Conservation (phyloP, 495 filamentous ascomycete genomes). For the Aspergillus baeticus region DNA sequence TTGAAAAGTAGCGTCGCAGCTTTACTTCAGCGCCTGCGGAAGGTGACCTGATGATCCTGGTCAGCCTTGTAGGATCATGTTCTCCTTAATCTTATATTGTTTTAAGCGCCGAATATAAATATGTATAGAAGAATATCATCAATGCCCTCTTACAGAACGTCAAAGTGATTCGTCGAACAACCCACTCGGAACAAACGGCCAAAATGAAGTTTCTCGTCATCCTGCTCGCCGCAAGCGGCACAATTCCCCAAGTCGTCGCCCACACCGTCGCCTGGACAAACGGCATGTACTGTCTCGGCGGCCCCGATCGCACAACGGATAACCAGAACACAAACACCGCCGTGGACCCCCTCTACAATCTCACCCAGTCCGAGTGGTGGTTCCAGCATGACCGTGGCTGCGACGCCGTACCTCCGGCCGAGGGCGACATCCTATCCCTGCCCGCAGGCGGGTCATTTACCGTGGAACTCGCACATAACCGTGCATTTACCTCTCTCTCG, state of each 20-base stretch:
- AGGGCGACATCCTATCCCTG: conserved; percentile 44
- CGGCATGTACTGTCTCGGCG: conserved; percentile 51
- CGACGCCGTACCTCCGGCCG: conserved; percentile 37
- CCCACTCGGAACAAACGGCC: too few species aligned
- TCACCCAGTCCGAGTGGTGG: conserved; percentile 47
- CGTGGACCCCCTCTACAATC: conserved; percentile 43
- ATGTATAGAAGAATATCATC: too few species aligned
- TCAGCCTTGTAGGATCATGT: too few species aligned
- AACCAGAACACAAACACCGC: conserved; percentile 42
- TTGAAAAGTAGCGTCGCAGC: too few species aligned
- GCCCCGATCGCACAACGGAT: conserved; percentile 21
- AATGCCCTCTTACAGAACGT: too few species aligned
- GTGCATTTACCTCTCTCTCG: conserved; percentile 47
- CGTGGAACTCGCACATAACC: conserved; percentile 55
- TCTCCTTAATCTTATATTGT: too few species aligned
- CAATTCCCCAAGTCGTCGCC: conserved; percentile 9
- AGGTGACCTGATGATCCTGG: too few species aligned
- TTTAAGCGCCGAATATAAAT: too few species aligned
- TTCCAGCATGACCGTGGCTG: conserved; percentile 52
- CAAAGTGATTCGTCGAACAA: too few species aligned
- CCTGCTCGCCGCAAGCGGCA: too few species aligned
- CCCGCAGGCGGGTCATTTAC: conserved; percentile 54
- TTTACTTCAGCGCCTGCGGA: conserved; percentile 12
- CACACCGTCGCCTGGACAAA: conserved; percentile 45
- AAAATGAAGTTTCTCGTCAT: too few species aligned